A percentile compares a stretch with the other conserved stretches of the same genome.
phyloP scores from a whole-genome alignment of 495 filamentous ascomycete genomes.

The Jackrogersella minutella region DNA sequence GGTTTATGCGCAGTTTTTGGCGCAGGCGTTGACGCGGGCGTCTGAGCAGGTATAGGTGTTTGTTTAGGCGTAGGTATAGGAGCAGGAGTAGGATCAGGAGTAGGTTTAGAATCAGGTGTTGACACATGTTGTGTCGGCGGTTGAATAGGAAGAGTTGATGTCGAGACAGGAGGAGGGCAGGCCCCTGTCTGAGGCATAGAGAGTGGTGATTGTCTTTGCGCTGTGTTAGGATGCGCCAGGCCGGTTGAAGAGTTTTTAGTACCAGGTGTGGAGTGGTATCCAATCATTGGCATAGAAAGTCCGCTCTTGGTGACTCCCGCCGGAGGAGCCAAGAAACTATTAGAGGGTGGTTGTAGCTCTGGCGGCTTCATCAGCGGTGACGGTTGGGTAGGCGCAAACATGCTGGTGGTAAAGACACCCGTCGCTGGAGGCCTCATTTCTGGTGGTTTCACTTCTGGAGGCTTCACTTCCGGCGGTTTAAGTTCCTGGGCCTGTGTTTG shows the following conservation, averaged over 20 bases:
- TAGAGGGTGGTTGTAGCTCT: slow-evolving; percentile 45
- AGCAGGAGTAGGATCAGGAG: slow-evolving; percentile 1
- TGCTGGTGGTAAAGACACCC: slow-evolving; percentile 41
- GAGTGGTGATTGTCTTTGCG: slow-evolving; percentile 51
- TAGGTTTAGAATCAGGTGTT: slow-evolving; percentile 2
- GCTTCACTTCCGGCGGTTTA: slow-evolving; percentile 32
- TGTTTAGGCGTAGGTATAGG: slow-evolving; percentile 12
- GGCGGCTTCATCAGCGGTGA: slow-evolving; percentile 45
- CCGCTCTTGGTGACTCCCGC: slow-evolving; percentile 40
- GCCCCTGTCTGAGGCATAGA: slow-evolving; percentile 46
- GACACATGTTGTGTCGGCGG: slow-evolving; percentile 27
- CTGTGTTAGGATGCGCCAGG: slow-evolving; percentile 55
- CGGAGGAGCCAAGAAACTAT: slow-evolving; percentile 54
- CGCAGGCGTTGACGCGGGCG: slow-evolving; percentile 14
- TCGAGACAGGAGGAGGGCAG: slow-evolving; percentile 26
- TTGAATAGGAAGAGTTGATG: slow-evolving; percentile 21
- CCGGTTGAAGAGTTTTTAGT: slow-evolving; percentile 44
- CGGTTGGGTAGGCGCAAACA: slow-evolving; percentile 45
- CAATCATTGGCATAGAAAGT: slow-evolving; percentile 46
- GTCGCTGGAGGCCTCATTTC: slow-evolving; percentile 38
- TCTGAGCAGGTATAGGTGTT: slow-evolving; percentile 9
- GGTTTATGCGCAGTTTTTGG: slow-evolving; percentile 8
- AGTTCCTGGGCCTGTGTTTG: slow-evolving; percentile 7
- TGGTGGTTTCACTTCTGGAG: slow-evolving; percentile 33
- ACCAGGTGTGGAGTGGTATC: slow-evolving; percentile 36